A percentile compares a stretch with the other conserved stretches of the same genome.
Evolutionary conservation across 148 eudicot species (phyloP).

Genomic region (Arctostaphylos glauca): DNA sequence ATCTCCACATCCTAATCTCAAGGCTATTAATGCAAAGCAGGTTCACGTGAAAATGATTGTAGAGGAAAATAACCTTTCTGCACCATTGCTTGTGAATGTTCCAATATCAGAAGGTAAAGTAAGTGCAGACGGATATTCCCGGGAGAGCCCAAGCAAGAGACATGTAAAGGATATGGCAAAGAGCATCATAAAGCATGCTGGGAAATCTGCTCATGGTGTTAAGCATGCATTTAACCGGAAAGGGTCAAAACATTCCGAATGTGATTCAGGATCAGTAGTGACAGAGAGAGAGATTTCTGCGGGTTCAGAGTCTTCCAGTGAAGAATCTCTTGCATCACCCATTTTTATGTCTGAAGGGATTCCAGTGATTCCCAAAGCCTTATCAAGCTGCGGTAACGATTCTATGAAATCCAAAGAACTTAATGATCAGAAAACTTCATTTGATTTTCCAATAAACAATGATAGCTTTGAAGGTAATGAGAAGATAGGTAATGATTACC

Average conservation of each 20-base stretch:
- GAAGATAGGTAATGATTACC: background rate
- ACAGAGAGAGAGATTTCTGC: constrained; percentile 17
- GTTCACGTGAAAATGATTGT: constrained; percentile 39
- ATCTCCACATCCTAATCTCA: constrained; percentile 52
- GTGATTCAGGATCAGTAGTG: constrained; percentile 6
- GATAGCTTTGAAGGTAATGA: background rate
- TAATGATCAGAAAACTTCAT: constrained; percentile 13
- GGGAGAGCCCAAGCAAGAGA: constrained; percentile 34
- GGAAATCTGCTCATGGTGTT: constrained; percentile 47
- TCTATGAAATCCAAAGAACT: constrained; percentile 21
- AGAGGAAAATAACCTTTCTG: constrained; percentile 36
- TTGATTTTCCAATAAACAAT: constrained; percentile 7
- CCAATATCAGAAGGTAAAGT: constrained; percentile 28
- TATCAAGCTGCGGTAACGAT: constrained; percentile 15
- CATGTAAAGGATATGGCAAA: constrained; percentile 38
- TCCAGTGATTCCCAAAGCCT: constrained; percentile 18
- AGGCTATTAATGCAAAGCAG: constrained; percentile 39
- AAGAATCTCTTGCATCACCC: constrained; percentile 40
- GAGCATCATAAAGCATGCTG: constrained; percentile 53
- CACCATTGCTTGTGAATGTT: constrained; percentile 21
- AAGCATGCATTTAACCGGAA: constrained; percentile 44
- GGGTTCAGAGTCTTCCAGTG: constrained; percentile 45
- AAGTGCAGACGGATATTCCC: constrained; percentile 35
- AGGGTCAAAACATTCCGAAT: constrained; percentile 32
- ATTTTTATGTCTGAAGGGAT: constrained; percentile 20